These are phyloP conservation scores for Candida xyloterini DNA, from an alignment of 805 yeast species.

Conservation along the genomic window DNA sequence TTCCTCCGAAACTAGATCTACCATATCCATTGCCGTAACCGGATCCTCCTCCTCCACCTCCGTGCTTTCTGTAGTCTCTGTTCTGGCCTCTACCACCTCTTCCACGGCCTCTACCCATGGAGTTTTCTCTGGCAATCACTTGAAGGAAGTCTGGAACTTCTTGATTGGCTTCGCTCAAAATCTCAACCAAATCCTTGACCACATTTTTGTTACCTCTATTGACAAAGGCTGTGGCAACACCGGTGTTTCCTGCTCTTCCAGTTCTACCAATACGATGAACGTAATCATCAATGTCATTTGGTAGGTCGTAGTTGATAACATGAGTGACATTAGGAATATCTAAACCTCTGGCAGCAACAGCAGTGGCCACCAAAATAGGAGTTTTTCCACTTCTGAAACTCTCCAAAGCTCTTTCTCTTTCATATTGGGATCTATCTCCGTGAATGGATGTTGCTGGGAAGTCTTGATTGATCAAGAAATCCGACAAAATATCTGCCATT, in stretches of 20 bases:
- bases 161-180: conserved; percentile 94
- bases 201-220: conserved; percentile 92
- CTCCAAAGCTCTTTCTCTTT: conserved; percentile 96
- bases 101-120: conserved; percentile 54
- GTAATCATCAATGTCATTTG: conserved; percentile 95
- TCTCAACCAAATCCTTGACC: conserved; percentile 81
- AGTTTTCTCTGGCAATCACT: conserved; percentile 73
- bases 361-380: conserved; percentile 96
- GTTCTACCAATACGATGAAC: conserved; percentile 99
- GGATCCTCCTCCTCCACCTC: conserved; percentile 31
- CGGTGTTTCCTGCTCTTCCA: conserved; percentile 99
- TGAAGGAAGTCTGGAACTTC: conserved; percentile 90
- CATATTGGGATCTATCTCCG: conserved; percentile 97
- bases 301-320: conserved; percentile 95
- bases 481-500: conserved; percentile 95
- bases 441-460: conserved; percentile 98
- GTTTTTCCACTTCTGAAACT: conserved; percentile 90
- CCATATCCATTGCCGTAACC: conserved; percentile 19
- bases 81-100: conserved; percentile 38
- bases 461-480: conserved; percentile 81
- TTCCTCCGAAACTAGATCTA: conserved; percentile 25
- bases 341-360: conserved; percentile 99
- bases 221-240: conserved; percentile 97
- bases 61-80: conserved; percentile 52
- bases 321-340: conserved; percentile 99